phyloP scores from a whole-genome alignment of 306 rosid species.

The Rosa chinensis region DNA sequence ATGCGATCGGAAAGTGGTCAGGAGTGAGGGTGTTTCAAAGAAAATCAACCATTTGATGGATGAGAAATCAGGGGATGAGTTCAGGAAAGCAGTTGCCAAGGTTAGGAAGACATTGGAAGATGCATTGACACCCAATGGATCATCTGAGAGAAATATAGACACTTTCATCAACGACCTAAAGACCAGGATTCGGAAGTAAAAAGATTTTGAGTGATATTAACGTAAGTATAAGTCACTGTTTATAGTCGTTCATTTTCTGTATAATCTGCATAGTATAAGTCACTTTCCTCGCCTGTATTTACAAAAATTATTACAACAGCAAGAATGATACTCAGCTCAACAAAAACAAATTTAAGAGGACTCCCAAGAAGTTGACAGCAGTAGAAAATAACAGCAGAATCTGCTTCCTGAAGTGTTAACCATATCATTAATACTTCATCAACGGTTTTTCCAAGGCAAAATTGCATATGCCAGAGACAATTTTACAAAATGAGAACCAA shows the following conservation, averaged over 20 bases:
- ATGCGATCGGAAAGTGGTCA: conserved; percentile 11
- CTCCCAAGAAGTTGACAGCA: conserved; percentile 3
- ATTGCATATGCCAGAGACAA: conserved; percentile 29
- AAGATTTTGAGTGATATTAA: background rate
- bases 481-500: conserved; percentile 34
- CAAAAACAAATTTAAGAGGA: background rate
- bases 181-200: background rate
- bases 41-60: conserved; percentile 43
- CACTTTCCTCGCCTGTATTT: background rate
- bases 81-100: conserved; percentile 29
- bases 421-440: conserved; percentile 32
- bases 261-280: background rate
- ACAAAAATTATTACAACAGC: background rate
- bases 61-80: conserved; percentile 30
- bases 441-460: conserved; percentile 28
- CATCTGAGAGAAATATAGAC: conserved; percentile 41
- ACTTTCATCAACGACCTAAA: conserved; percentile 36
- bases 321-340: background rate
- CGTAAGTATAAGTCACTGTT: background rate
- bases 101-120: conserved; percentile 33
- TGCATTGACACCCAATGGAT: conserved; percentile 42
- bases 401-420: conserved; percentile 21
- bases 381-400: background rate
- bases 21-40: conserved; percentile 30
- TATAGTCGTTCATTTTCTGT: background rate